Conservation (phyloP, 1,139 yeast genomes). For the Geotrichum klebahnii region DNA sequence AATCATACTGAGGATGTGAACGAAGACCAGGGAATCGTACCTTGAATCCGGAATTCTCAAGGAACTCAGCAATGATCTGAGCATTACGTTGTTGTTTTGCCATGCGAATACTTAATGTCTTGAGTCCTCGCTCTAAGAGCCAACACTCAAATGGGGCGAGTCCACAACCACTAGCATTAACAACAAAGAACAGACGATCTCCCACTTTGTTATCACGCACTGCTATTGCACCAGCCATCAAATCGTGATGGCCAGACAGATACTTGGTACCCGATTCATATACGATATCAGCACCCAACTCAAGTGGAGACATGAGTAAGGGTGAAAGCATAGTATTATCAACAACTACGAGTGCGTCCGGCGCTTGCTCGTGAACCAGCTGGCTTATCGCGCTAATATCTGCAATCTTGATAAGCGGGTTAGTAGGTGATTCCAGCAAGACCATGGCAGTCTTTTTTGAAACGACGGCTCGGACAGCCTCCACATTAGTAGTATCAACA, state of each 20-base stretch:
- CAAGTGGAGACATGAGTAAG: conserved; percentile 74
- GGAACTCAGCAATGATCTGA: conserved; percentile 65
- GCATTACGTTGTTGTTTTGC: conserved; percentile 86
- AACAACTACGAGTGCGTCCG: conserved; percentile 71
- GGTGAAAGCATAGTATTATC: conserved; percentile 98
- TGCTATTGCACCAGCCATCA: conserved; percentile 91
- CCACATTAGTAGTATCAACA: conserved; percentile 74
- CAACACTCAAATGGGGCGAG: conserved; percentile 87
- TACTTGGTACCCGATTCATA: conserved; percentile 92
- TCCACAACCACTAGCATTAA: conserved; percentile 88
- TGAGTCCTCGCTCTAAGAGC: conserved; percentile 80
- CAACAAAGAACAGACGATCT: conserved; percentile 64
- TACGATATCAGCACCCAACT: conserved; percentile 82
- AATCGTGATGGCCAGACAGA: conserved; percentile 89
- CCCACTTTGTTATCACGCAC: conserved; percentile 61
- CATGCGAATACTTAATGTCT: conserved; percentile 76
- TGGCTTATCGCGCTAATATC: conserved; percentile 65
- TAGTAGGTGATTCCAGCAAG: conserved; percentile 84
- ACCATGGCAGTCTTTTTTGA: conserved; percentile 63
- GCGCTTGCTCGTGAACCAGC: conserved; percentile 63
- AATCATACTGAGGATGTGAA: conserved; percentile 73
- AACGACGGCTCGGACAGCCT: conserved; percentile 45
- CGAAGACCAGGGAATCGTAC: conserved; percentile 83
- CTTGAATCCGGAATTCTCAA: conserved; percentile 54
- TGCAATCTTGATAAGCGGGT: conserved; percentile 82